Percentiles rank a stretch among this genome's conserved stretches.
These are phyloP conservation scores for Penstemon barbatus DNA, from an alignment of 257 asterid species.

Conservation along the genomic window DNA sequence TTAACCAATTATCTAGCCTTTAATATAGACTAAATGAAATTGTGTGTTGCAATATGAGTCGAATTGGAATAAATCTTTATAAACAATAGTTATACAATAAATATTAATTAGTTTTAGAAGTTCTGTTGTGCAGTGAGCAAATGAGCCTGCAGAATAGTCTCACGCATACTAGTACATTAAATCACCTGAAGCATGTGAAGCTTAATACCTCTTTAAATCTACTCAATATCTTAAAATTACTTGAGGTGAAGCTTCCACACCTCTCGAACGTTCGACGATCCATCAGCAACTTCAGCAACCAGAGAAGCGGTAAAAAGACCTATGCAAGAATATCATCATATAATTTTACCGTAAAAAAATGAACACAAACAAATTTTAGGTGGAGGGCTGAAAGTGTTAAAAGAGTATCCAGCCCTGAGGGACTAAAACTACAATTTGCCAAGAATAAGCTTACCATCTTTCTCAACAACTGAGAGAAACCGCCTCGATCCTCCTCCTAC, in stretches of 20 bases:
- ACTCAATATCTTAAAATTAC: slow-evolving; percentile 30
- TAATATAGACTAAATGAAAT: too few relatives aligned
- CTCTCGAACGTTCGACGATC: slow-evolving; percentile 92
- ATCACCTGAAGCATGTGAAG: too few relatives aligned
- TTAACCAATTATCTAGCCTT: too few relatives aligned
- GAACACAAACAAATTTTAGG: too few relatives aligned
- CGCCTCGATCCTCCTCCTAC: slow-evolving; percentile 97
- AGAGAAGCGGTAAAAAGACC: slow-evolving; percentile 60
- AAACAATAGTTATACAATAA: background rate
- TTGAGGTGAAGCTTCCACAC: slow-evolving; percentile 77
- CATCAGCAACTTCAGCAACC: slow-evolving; percentile 83
- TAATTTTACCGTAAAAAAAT: background rate
- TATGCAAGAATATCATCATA: slow-evolving; percentile 22
- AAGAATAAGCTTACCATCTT: slow-evolving; percentile 59
- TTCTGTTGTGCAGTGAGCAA: background rate
- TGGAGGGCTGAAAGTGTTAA: too few relatives aligned
- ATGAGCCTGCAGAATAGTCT: too few relatives aligned
- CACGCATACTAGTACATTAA: too few relatives aligned
- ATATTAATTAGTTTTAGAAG: background rate
- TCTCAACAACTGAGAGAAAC: slow-evolving; percentile 72
- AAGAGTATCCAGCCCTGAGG: too few relatives aligned
- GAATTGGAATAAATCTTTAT: too few relatives aligned
- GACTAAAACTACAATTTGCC: background rate
- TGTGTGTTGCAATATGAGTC: too few relatives aligned
- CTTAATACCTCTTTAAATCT: background rate